Base-by-base conservation (phyloP, 352 stramenopile species). In the Elongisporangium anandrum region DNA sequence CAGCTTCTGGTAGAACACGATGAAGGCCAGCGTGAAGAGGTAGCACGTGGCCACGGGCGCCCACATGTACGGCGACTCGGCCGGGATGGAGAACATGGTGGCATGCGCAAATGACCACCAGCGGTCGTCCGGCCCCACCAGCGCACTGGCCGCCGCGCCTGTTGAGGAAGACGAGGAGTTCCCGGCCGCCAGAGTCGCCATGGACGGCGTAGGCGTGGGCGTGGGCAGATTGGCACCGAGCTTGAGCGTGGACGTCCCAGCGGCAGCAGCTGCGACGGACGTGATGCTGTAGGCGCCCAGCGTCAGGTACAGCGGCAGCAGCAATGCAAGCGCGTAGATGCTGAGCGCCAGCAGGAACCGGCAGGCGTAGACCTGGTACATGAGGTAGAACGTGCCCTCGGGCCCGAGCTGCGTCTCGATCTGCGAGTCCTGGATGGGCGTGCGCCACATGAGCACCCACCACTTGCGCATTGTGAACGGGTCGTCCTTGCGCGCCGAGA, bases 361-460 rank as follows among this genome's bases (percentile, higher is more conserved):
- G 49, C 75, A 72, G 17, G 81, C 79, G 73, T 95, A 95, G 50
- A 90, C 66, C 61, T 93, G 79, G 60, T 90, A 95, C 23, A 92
- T 69, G 58, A 95, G 61, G 61, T 95, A 95, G 65, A 93, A 95
- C 6, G 85, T 88, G 47, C 80, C 81, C 59, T 95, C 85, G 21
- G 85, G 83, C 0, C 85, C 85, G 15, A 95, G 70, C 49, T 67
- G 62, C 23, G 57, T 64, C 70, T 93, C 83, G 20, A 93, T 68
- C 41, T 80, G 71, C 47, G 83, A 84, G 70, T 75, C 72, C 39
- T 82, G 64, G 57, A 93, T 87, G 13, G 83, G 83, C 50, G 83
- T 91, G 63, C 63, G 66, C 79, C 79, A 93, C 24, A 93, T 68
- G 54, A 93, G 64, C 49, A 81, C 76, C 63, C 59, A 62, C 83